phyloP scores from a whole-genome alignment of 306 rosid species.

The Inga oerstediana region DNA sequence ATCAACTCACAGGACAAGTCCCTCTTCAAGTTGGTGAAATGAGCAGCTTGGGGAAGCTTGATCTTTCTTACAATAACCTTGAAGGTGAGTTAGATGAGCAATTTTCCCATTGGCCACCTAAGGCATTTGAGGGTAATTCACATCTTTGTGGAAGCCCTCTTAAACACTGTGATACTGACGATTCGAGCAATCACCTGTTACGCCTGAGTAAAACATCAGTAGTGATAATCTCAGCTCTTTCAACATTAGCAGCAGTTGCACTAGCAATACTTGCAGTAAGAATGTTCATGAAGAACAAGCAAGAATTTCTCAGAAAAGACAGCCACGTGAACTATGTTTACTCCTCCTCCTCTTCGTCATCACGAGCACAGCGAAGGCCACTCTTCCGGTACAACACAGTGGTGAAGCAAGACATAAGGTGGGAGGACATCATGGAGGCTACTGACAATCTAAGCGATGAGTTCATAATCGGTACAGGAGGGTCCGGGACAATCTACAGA shows the following conservation, averaged over 20 bases:
- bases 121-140: conserved; percentile 69
- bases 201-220: conserved; percentile 55
- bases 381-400: conserved; percentile 62
- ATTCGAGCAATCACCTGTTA: conserved; percentile 32
- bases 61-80: conserved; percentile 78
- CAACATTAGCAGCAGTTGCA: conserved; percentile 69
- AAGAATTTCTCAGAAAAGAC: conserved; percentile 46
- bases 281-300: conserved; percentile 53
- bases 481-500: conserved; percentile 87
- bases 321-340: conserved; percentile 58
- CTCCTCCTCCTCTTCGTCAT: conserved; percentile 79
- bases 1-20: conserved; percentile 77
- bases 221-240: conserved; percentile 62
- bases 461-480: conserved; percentile 88
- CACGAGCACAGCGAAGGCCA: conserved; percentile 65
- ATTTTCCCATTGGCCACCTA: conserved; percentile 72
- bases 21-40: conserved; percentile 72
- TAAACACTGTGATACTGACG: conserved; percentile 40
- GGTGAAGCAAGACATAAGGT: conserved; percentile 61
- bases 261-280: conserved; percentile 54
- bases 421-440: conserved; percentile 93
- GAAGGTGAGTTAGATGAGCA: conserved; percentile 65
- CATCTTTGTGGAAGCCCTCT: conserved; percentile 85
- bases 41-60: conserved; percentile 90
- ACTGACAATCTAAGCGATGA: conserved; percentile 75